Base-by-base conservation (phyloP, 352 stramenopile genomes). In the Globisporangium parvum region DNA sequence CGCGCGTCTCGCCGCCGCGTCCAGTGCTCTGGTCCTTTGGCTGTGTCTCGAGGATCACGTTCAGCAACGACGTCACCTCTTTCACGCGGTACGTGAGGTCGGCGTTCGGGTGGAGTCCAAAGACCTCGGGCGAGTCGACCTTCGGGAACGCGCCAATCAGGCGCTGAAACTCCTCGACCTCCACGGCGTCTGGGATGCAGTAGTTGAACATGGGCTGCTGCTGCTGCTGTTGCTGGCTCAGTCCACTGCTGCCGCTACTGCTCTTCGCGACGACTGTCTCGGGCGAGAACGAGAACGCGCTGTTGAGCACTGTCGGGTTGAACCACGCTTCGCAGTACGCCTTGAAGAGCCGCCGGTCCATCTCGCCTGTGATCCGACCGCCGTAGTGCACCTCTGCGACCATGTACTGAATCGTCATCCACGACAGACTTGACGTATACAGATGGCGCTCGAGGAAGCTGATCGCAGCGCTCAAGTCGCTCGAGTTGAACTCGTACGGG, bases 391-490 rank as follows among this genome's bases (percentile, higher is more conserved):
- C 79, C 51, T 93, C 83, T 0, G 78, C 79, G 21, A 90, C 69
- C 78, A 93, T 90, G 57, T 91, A 93, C 65, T 90, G 80, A 33
- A 93, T 62, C 14, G 83, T 91, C 0, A 65, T 62, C 83, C 80
- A 93, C 26, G 72, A 86, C 11, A 82, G 57, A 3, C 57, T 70
- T 9, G 69, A 82, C 11, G 75, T 71, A 63, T 87, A 88, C 56
- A 91, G 60, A 64, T 90, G 78, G 2, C 72, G 78, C 60, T 91
- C 80, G 31, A 91, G 59, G 57, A 94, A 90, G 33, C 55, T 82
- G 28, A 87, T 68, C 0, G 75, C 73, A 0, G 83, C 78, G 14
- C 71, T 77, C 46, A 91, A 65, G 59, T 93, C 83, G 6, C 79
- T 70, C 33, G 73, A 71, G 35, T 91, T 91, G 60, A 90, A 93